Conservation (phyloP, 371 early-diverging fungal genomes). For the Apophysomyces sp. region DNA sequence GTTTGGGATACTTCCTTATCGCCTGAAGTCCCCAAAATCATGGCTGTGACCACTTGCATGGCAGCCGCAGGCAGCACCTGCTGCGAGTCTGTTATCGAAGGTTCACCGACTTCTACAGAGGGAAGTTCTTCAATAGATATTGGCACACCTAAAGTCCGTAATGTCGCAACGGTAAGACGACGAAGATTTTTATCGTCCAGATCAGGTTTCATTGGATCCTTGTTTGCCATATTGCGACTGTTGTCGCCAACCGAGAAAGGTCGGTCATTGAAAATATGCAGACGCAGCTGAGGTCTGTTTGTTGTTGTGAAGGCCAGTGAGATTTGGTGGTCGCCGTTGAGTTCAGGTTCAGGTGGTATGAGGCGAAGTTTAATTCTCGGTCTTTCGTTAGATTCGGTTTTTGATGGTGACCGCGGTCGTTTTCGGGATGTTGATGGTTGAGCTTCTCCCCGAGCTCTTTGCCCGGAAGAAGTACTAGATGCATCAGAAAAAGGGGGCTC, state of each 20-base stretch:
- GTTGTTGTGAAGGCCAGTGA: slow-evolving; percentile 12
- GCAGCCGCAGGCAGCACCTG: slow-evolving; percentile 42
- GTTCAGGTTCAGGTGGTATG: slow-evolving; percentile 5
- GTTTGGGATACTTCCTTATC: slow-evolving; percentile 47
- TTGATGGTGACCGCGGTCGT: slow-evolving; percentile 17
- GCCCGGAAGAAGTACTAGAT: slow-evolving; percentile 1
- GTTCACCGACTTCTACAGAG: slow-evolving; percentile 24
- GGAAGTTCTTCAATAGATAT: slow-evolving; percentile 34
- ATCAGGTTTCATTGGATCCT: slow-evolving; percentile 41
- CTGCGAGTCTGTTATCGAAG: slow-evolving; percentile 30
- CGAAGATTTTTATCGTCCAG: slow-evolving; percentile 31
- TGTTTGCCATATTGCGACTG: slow-evolving; percentile 1
- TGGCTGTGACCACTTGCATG: slow-evolving; percentile 43
- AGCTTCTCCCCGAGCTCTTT: not conserved
- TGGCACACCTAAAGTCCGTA: slow-evolving; percentile 33
- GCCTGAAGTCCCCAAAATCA: slow-evolving; percentile 49
- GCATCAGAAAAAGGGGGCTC: not conserved
- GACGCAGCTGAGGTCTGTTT: slow-evolving; percentile 24
- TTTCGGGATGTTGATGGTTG: slow-evolving; percentile 6
- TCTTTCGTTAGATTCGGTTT: slow-evolving; percentile 4
- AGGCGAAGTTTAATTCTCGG: not conserved
- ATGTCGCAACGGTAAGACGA: slow-evolving; percentile 30
- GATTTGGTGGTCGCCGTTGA: not conserved
- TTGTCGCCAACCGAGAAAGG: not conserved
- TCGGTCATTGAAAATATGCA: slow-evolving; percentile 18